Conservation (phyloP, 2,329 filamentous ascomycete species). For the Colletotrichum sp. region DNA sequence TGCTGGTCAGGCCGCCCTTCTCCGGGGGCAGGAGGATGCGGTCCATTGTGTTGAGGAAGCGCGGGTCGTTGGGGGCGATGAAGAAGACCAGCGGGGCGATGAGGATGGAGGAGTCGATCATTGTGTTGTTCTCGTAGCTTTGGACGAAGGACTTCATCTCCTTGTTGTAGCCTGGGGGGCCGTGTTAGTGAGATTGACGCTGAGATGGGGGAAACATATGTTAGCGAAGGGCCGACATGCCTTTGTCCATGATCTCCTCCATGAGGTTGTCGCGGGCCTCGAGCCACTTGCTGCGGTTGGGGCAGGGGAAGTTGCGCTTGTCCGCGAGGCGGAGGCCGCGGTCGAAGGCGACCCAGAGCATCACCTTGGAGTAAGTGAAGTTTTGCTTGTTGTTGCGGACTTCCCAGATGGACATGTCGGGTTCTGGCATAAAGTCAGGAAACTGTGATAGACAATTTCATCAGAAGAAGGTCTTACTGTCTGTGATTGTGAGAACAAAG, state of each 20-base stretch:
- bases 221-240: neutral
- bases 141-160: slow-evolving; percentile 75
- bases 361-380: slow-evolving; percentile 82
- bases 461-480: slow-evolving; percentile 42
- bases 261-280: slow-evolving; percentile 71
- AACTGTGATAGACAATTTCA: neutral
- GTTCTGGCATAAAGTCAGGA: slow-evolving; percentile 41
- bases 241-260: slow-evolving; percentile 78
- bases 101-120: slow-evolving; percentile 76
- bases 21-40: slow-evolving; percentile 75
- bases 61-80: slow-evolving; percentile 77
- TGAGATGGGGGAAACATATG: neutral
- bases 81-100: slow-evolving; percentile 84
- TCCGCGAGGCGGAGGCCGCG: slow-evolving; percentile 75
- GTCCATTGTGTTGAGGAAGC: slow-evolving; percentile 76
- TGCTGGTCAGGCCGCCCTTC: slow-evolving; percentile 76
- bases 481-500: slow-evolving; percentile 71
- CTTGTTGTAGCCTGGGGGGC: slow-evolving; percentile 65
- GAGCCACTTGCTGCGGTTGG: slow-evolving; percentile 71
- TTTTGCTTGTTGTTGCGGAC: slow-evolving; percentile 78
- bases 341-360: slow-evolving; percentile 84
- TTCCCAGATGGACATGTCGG: slow-evolving; percentile 87
- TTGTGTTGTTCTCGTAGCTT: slow-evolving; percentile 74
- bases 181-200: neutral
- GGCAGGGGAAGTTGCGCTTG: slow-evolving; percentile 78